These are phyloP conservation scores for Orychophragmus violaceus DNA, from an alignment of 345 rosid genomes.

Conservation along the genomic window DNA sequence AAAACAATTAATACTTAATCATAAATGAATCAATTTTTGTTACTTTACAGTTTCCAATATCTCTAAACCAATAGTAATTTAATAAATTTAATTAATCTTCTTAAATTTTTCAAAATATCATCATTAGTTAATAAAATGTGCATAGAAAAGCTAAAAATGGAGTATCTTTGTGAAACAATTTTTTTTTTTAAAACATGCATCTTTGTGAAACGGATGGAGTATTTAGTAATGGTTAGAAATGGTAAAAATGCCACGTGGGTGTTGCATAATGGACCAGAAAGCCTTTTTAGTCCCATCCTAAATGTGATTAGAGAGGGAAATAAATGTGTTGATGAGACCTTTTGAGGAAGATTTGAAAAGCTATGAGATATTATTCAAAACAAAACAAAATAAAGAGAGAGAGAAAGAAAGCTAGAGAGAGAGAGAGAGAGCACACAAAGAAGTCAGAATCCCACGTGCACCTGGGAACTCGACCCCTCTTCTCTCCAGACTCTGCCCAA, in stretches of 20 bases:
- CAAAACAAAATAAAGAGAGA: not conserved
- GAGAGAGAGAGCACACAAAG: not conserved
- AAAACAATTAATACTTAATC: no score
- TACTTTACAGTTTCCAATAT: no score
- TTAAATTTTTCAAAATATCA: no score
- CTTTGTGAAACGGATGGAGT: no score
- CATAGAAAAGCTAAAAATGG: no score
- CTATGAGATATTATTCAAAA: not conserved
- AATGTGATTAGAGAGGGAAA: not conserved
- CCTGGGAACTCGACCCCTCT: slow-evolving; percentile 43
- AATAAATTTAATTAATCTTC: no score
- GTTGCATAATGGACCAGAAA: not conserved
- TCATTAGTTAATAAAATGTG: no score
- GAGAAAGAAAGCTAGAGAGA: no score
- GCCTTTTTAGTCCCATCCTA: not conserved
- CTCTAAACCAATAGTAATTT: no score
- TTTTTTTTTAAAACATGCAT: no score
- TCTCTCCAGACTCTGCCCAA: slow-evolving; percentile 16
- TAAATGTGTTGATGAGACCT: not conserved
- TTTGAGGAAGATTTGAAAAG: slow-evolving; percentile 9
- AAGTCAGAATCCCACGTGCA: slow-evolving; percentile 67
- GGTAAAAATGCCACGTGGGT: not conserved
- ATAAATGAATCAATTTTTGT: no score
- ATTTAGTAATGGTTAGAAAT: not conserved
- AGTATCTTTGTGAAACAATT: no score